Base-by-base conservation (phyloP, 192 early-diverging fungal species). In the Backusella tuberculispora region DNA sequence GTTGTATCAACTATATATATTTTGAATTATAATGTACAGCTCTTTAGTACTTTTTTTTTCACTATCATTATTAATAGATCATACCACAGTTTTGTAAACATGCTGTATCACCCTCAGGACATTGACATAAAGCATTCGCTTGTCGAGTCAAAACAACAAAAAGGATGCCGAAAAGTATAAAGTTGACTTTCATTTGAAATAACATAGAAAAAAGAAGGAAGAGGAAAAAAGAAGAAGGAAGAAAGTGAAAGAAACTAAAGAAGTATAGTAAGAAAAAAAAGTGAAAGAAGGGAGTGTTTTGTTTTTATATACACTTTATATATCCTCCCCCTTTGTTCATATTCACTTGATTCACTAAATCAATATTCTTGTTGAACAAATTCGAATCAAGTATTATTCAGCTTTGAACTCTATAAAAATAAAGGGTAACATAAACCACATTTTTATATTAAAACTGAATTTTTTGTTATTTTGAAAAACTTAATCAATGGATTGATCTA, bases 1-100 rank as follows among this genome's bases (percentile, higher is more conserved):
- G 68, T 47, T 46, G 43, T 70, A 42, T 70, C 68, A 46, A 46
- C 68, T 70, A 15, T 70, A 37, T 48, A 15, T 70, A 37, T 40
- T 42, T 43, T 26, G 26, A 26, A 26, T 50, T 19, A 19, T 50
- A 8, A 8, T 53, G 15, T 8, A 19, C 37, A 34, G 0, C 2
- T 2, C 0, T 17, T 47, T 69, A 67, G 19, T 46, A 8, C 3
- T 10, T 24, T 45, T 34, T 47, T 46, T 12, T 69, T 46, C 15
- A 29, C 15, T 4, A 26, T 34, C 29, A 24, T 69, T 43, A 41
- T 40, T 4, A 40, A 56, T 38, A 24, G 12, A 56, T 2, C 38
- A 44, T 73, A 73, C 72, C 63, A 47, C 72, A 73, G 15, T 19
- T 38, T 60, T 45, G 38, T 56, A 63, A 41, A 64, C 72, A 73